These are phyloP conservation scores for Entrophospora sp. DNA, from an alignment of 192 early-diverging fungal species.

Conservation along the genomic window DNA sequence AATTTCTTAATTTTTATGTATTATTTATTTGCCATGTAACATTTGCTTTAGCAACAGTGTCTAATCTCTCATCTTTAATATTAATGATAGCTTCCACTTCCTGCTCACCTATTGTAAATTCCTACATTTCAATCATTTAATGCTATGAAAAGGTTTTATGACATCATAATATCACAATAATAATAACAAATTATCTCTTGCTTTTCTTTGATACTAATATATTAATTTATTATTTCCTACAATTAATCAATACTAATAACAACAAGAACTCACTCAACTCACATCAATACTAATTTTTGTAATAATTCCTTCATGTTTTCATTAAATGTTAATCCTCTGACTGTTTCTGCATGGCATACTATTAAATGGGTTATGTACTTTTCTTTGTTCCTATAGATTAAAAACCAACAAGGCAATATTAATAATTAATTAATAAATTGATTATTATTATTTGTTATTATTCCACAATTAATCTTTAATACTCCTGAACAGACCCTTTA, in stretches of 20 bases:
- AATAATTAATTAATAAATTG: background rate
- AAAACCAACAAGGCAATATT: background rate
- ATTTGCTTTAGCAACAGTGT: slow-evolving; percentile 25
- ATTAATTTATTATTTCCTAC: background rate
- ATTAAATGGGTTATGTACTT: slow-evolving; percentile 40
- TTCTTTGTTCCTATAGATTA: slow-evolving; percentile 37
- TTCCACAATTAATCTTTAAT: slow-evolving; percentile 46
- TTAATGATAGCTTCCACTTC: slow-evolving; percentile 19
- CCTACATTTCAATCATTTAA: slow-evolving; percentile 13
- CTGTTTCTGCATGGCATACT: slow-evolving; percentile 50
- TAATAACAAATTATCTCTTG: slow-evolving; percentile 20
- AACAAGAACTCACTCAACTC: background rate
- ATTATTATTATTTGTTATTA: background rate
- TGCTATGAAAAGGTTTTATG: slow-evolving; percentile 1
- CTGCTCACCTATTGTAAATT: background rate
- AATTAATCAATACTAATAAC: background rate
- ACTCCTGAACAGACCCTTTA: slow-evolving; percentile 42
- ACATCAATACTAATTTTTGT: slow-evolving; percentile 45
- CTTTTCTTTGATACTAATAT: slow-evolving; percentile 32
- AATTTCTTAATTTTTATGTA: background rate
- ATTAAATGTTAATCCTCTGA: slow-evolving; percentile 38
- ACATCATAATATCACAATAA: background rate
- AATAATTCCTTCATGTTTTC: slow-evolving; percentile 43
- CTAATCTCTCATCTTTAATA: slow-evolving; percentile 19
- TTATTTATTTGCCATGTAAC: slow-evolving; percentile 19